phyloP scores from a whole-genome alignment of 1,139 yeast species.

The Debaryomycetaceae sp. region DNA sequence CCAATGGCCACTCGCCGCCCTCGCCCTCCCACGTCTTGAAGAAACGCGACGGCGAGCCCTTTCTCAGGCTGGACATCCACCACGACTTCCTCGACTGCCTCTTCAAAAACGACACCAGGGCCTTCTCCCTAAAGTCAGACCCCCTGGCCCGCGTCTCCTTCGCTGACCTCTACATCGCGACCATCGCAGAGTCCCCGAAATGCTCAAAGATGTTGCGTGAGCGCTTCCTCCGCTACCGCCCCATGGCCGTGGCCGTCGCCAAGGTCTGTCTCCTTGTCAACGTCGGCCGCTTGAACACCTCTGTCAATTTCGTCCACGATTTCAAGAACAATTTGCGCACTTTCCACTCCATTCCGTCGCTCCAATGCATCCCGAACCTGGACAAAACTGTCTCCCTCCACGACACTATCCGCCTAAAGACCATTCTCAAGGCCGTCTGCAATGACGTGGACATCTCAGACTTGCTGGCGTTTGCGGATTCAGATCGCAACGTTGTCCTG shows the following conservation, averaged over 20 bases:
- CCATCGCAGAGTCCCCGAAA: slow-evolving; percentile 74
- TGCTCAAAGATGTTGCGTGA: slow-evolving; percentile 78
- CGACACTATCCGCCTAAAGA: slow-evolving; percentile 88
- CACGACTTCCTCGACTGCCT: slow-evolving; percentile 62
- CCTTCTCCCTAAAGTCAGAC: slow-evolving; percentile 54
- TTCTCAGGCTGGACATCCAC: slow-evolving; percentile 83
- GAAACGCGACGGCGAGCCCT: slow-evolving; percentile 86
- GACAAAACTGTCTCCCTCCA: slow-evolving; percentile 61
- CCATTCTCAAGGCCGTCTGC: slow-evolving; percentile 74
- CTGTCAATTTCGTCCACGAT: slow-evolving; percentile 91
- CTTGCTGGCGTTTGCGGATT: no score
- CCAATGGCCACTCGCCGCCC: slow-evolving; percentile 4
- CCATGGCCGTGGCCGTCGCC: slow-evolving; percentile 62
- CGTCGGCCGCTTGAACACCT: slow-evolving; percentile 89
- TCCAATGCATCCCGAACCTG: slow-evolving; percentile 47
- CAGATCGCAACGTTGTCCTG: background rate
- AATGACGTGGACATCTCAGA: slow-evolving; percentile 44
- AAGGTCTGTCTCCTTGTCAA: slow-evolving; percentile 82
- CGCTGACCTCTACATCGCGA: slow-evolving; percentile 74
- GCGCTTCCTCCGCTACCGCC: slow-evolving; percentile 52
- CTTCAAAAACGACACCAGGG: slow-evolving; percentile 51
- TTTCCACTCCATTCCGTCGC: slow-evolving; percentile 83
- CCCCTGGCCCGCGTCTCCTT: slow-evolving; percentile 53
- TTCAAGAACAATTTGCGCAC: slow-evolving; percentile 91
- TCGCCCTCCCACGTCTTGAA: slow-evolving; percentile 50